Base-by-base conservation (phyloP, 2,329 filamentous ascomycete genomes). In the Aspergillus flavus region DNA sequence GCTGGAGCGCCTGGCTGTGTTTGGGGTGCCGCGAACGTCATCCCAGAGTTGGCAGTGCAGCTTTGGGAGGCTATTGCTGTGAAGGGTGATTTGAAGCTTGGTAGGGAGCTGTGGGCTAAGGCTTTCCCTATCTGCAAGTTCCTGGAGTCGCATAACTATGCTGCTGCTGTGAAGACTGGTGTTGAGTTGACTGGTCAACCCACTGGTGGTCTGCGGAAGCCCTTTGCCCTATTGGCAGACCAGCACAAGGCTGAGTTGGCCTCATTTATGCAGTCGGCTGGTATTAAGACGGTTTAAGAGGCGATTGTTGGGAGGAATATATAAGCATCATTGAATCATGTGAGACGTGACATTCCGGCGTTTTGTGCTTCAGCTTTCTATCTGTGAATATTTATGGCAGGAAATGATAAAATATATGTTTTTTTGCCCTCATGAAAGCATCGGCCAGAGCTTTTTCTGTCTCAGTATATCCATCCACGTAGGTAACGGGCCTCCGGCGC, bases 71-170 rank as follows among this genome's bases (percentile, higher is more conserved):
- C 81, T 0, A 63, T 85, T n/a, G 73, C 79, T 1, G 77, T 83
- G 1, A 68, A 79, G 23, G 73, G 75, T 0, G 82, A 85, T 60
- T 59, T 84, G 30, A 73, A 76, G 65, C 74, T 71, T 48, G 82
- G 80, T 0, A 74, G 82, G 0, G 78, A 82, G 72, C 57, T 84
- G 14, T 85, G 83, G 83, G 69, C 72, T 19, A 83, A 82, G 73
- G 81, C 82, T 6, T 84, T 75, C 62, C 83, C 83, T 1, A 72
- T 84, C 6, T 84, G 83, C 73, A 82, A 82, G 69, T 82, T 84
- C 48, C 67, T 85, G 6, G 83, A 85, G 69, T 74, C 78, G 5
- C 74, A 83, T 56, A 83, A 83, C 59, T 85, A 85, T 63, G 73
- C 77, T 0, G 72, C 79, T 6, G 81, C 80, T 7, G 78, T 84